Conservation (phyloP, 2,329 filamentous ascomycete genomes). For the Ceratocystis albifundus region DNA sequence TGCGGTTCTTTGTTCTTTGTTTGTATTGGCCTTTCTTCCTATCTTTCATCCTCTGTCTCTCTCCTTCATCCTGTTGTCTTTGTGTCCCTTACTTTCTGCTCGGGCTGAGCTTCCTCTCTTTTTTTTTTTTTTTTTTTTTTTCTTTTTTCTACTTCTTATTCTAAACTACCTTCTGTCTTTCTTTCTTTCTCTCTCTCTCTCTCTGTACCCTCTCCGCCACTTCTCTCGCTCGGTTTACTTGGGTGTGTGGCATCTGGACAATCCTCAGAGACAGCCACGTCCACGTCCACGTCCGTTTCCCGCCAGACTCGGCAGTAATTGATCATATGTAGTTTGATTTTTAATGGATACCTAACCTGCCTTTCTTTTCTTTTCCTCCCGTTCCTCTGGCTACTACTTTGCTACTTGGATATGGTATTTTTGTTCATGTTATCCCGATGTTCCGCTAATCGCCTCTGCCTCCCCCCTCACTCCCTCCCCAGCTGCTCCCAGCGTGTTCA, state of each 20-base stretch:
- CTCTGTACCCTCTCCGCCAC: not conserved
- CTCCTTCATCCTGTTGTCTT: not conserved
- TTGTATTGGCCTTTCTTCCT: not conserved
- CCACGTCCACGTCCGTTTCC: too few species aligned
- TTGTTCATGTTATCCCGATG: too few species aligned
- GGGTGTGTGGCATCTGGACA: not conserved
- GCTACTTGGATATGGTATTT: not conserved
- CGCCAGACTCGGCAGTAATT: not conserved
- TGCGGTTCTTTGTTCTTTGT: too few species aligned
- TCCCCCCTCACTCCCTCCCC: not conserved
- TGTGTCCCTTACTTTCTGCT: not conserved
- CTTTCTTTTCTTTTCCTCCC: not conserved
- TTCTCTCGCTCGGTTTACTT: not conserved
- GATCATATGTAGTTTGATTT: slow-evolving; percentile 8
- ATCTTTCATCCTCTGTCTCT: not conserved
- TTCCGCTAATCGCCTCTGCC: not conserved
- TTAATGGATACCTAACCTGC: slow-evolving; percentile 4
- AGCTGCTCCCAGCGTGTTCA: too few species aligned
- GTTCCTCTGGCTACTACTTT: too few species aligned
- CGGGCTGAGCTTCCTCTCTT: not conserved
- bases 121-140: not conserved
- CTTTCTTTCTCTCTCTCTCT: too few species aligned
- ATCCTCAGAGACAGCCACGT: too few species aligned
- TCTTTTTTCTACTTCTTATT: not conserved
- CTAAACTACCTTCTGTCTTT: not conserved